Evolutionary conservation across 2,329 filamentous ascomycete genomes (phyloP), one percentile per base, ranked within the genome.

Genomic region (Herpotrichia juniperi): DNA sequence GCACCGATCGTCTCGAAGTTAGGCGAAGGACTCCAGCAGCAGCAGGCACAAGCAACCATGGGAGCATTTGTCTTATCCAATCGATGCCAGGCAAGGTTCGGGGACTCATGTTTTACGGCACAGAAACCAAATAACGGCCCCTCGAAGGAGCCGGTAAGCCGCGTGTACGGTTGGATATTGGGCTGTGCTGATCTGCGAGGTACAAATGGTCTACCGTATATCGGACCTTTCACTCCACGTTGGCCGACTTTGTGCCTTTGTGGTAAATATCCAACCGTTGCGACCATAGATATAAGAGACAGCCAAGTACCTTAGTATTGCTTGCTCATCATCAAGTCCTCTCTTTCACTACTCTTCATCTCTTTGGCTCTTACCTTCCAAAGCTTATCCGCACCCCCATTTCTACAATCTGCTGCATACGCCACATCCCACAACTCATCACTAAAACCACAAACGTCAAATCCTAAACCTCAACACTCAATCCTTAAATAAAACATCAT

Each of bases 401-500:
- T n/a, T 8, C 39, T 21, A 5, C 11, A 37, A 6, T 14, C 34
- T 6, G 10, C 26, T 19, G 4, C 40, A 4, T 16, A 26, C 40
- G 25, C 37, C 37, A 25, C 9, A 25, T 14, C n/a, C 19, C 37
- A 40, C 34, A 35, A 42, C 34, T 14, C 24, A n/a, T n/a, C n/a
- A n/a, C n/a, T n/a, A n/a, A n/a, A n/a, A n/a, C n/a, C n/a, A n/a
- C n/a, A n/a, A n/a, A n/a, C n/a, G n/a, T 5, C 34, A 43, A 25
- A 8, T 16, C 22, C 21, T 25, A 12, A 17, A 21, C 10, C 28
- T 4, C 49, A 19, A 28, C 40, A 8, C 22, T 22, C n/a, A 21
- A 21, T 14, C 32, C 17, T 19, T 4, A 47, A 21, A 24, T 17
- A 21, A 24, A 7, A 28, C 11, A n/a, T n/a, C 28, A 64, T 66